Base-by-base conservation (phyloP, 306 rosid species). In the Aeschynomene evenia region DNA sequence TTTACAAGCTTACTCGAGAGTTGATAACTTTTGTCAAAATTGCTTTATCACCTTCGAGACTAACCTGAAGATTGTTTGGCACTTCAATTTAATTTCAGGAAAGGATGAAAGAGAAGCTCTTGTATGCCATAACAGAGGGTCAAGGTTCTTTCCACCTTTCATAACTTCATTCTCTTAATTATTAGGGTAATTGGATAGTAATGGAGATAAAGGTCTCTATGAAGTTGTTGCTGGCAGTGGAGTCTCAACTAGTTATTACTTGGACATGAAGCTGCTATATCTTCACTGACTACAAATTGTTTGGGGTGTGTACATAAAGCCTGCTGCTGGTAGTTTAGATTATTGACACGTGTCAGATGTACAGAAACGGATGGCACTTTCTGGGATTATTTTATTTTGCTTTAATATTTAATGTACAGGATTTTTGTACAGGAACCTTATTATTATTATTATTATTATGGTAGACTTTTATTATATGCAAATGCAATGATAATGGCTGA, bases 91-190 rank as follows among this genome's bases (percentile, higher is more conserved):
- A 50, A 62, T 83, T 84, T 21, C 93, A 95, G 99, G 97, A 86
- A 77, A 87, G 58, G 79, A 91, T 91, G 99, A 91, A 77, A 77
- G 99, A 95, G 87, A 91, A 89, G 80, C 83, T 95, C 45, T 26
- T 91, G 48, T 95, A 91, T 71, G 99, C 99, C 77, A 89, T 95
- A 60, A 86, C 85, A 4, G 99, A 95, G 84, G 97, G 99, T 62
- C 97, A 91, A 72, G 97, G 99, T 59, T 91, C 99, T 14, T 95
- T 95, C 85, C 99, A 95, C 86, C 95, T 95, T 66, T 95, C 99
- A 9, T 94, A 83, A 80, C 49, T 64, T 60, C 56, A 49, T 31
- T 54, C 42, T 66, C 60, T 70, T 23, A 86, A 86, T 62, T 86
- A 89, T 77, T 76, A 81, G 91, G 80, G 78, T 81, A 81, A 83